Conservation (phyloP, 2,329 filamentous ascomycete species). For the Knoxdaviesia proteae region DNA sequence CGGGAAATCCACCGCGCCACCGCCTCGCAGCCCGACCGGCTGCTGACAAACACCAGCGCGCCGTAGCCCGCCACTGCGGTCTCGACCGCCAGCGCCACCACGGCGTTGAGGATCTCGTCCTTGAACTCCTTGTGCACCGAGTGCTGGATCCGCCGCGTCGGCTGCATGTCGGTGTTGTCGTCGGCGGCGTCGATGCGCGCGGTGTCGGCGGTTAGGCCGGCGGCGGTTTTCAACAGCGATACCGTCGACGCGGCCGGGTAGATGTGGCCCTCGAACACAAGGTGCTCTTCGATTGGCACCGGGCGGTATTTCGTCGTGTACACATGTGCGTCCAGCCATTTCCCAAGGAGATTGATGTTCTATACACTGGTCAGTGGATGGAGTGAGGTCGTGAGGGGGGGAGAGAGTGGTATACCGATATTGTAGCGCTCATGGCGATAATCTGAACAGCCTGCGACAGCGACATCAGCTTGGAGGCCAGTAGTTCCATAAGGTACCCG, state of each 20-base stretch:
- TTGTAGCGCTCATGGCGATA: slow-evolving; percentile 60
- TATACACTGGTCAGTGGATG: slow-evolving; percentile 10
- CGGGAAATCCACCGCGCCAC: slow-evolving; percentile 48
- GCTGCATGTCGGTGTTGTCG: slow-evolving; percentile 11
- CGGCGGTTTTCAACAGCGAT: slow-evolving; percentile 34
- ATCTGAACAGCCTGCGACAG: slow-evolving; percentile 48
- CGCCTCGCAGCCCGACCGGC: slow-evolving; percentile 43
- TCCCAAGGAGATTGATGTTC: slow-evolving; percentile 49
- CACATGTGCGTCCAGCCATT: slow-evolving; percentile 50
- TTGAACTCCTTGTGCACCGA: slow-evolving; percentile 41
- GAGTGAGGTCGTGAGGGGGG: too few relatives aligned
- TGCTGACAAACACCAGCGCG: slow-evolving; percentile 53
- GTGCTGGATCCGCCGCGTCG: slow-evolving; percentile 26
- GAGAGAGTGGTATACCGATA: slow-evolving; percentile 30
- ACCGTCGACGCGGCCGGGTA: slow-evolving; percentile 37
- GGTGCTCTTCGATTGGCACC: slow-evolving; percentile 54
- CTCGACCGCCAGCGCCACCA: slow-evolving; percentile 48
- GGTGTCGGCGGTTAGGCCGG: slow-evolving; percentile 21
- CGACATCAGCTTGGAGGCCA: slow-evolving; percentile 52
- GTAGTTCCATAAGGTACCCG: slow-evolving; percentile 54
- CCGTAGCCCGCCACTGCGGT: slow-evolving; percentile 49
- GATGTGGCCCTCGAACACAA: slow-evolving; percentile 49
- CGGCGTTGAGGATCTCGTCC: slow-evolving; percentile 46
- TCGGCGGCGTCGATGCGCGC: neutral
- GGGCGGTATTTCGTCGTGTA: slow-evolving; percentile 56